Evolutionary conservation across 192 early-diverging fungal genomes (phyloP).

Genomic region (Umbelopsis sp.): DNA sequence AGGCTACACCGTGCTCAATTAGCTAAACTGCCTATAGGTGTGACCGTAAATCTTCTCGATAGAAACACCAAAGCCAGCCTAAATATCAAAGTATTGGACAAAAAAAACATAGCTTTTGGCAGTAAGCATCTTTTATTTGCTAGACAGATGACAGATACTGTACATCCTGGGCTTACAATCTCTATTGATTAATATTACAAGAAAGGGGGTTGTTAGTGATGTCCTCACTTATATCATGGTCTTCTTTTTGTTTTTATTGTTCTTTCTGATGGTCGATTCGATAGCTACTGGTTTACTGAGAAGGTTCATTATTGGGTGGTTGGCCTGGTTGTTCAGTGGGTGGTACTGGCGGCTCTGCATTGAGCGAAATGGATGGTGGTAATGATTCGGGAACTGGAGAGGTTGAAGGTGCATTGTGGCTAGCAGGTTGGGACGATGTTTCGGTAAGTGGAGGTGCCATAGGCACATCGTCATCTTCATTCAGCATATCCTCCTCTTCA

Average conservation of each 20-base stretch:
- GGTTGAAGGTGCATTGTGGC: neutral
- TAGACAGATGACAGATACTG: too few species aligned
- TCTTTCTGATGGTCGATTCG: too few species aligned
- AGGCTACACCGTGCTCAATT: too few species aligned
- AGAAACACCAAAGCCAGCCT: too few species aligned
- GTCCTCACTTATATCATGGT: too few species aligned
- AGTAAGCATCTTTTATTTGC: too few species aligned
- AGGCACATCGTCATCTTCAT: conserved; percentile 28
- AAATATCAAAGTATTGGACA: too few species aligned
- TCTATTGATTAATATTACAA: conserved; percentile 22
- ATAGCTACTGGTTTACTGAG: neutral
- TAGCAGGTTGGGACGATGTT: neutral
- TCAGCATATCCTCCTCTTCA: conserved; percentile 30
- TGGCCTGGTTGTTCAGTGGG: neutral
- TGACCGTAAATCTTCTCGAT: too few species aligned
- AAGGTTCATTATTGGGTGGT: neutral
- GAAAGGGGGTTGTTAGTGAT: conserved; percentile 3
- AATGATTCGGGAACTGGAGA: conserved; percentile 7
- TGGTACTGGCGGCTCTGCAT: neutral
- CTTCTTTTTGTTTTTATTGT: too few species aligned
- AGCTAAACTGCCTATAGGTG: too few species aligned
- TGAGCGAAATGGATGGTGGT: conserved; percentile 9
- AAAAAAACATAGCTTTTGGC: too few species aligned
- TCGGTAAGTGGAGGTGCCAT: neutral
- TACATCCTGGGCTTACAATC: too few species aligned